Percentiles rank a stretch among this genome's conserved stretches.
phyloP scores from a whole-genome alignment of 2,329 filamentous ascomycete species.

The Corynespora cassiicola region DNA sequence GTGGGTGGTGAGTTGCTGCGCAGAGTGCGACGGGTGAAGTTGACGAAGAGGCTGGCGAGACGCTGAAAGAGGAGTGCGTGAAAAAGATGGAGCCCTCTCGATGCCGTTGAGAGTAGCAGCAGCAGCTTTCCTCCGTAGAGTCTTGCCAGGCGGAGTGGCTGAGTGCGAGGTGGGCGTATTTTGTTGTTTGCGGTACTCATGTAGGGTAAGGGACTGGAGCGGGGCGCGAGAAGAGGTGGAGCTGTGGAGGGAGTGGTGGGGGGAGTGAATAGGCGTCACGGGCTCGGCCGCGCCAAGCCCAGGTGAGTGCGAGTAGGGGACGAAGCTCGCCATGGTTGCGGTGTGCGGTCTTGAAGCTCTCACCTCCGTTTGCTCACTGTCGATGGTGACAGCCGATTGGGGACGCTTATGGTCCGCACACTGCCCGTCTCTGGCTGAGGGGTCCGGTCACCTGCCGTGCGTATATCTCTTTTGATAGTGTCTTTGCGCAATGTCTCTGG shows the following conservation, averaged over 20 bases:
- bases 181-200: constrained; percentile 49
- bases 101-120: constrained; percentile 37
- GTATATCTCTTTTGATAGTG: constrained; percentile 3
- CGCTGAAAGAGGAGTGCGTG: constrained; percentile 12
- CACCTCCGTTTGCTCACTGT: too few relatives aligned
- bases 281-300: constrained; percentile 23
- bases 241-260: constrained; percentile 43
- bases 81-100: constrained; percentile 32
- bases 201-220: constrained; percentile 43
- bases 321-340: constrained; percentile 28
- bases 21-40: constrained; percentile 37
- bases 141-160: constrained; percentile 36
- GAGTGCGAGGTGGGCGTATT: constrained; percentile 37
- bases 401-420: background rate
- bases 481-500: constrained; percentile 8
- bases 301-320: constrained; percentile 31
- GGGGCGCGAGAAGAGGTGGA: constrained; percentile 40
- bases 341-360: too few relatives aligned
- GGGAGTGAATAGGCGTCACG: constrained; percentile 44
- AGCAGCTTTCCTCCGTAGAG: constrained; percentile 45
- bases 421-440: background rate
- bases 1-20: constrained; percentile 29
- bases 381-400: background rate
- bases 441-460: too few relatives aligned
- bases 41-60: constrained; percentile 23